phyloP scores from a whole-genome alignment of 78 protist genomes.

The slime mould (Dictyostelium discoideum) region dicty_2.7 NC_007088.5:953501-954000 shows the following conservation, averaged over 20 bases:
- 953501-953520: background rate
- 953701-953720: background rate
- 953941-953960: slow-evolving; percentile 8
- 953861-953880: background rate
- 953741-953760: background rate
- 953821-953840: background rate
- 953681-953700: background rate
- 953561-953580: background rate
- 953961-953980: background rate
- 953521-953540: background rate
- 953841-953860: background rate
- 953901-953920: slow-evolving; percentile 9
- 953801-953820: background rate
- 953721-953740: background rate
- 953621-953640: background rate
- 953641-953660: background rate
- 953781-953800: background rate
- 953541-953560: background rate
- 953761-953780: background rate
- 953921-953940: slow-evolving; percentile 16
- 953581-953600: background rate
- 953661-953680: background rate
- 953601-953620: background rate
- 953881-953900: background rate
- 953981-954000: slow-evolving; percentile 8